These are phyloP conservation scores for Rhododendron molle DNA, from an alignment of 148 eudicot species.

Conservation along the genomic window DNA sequence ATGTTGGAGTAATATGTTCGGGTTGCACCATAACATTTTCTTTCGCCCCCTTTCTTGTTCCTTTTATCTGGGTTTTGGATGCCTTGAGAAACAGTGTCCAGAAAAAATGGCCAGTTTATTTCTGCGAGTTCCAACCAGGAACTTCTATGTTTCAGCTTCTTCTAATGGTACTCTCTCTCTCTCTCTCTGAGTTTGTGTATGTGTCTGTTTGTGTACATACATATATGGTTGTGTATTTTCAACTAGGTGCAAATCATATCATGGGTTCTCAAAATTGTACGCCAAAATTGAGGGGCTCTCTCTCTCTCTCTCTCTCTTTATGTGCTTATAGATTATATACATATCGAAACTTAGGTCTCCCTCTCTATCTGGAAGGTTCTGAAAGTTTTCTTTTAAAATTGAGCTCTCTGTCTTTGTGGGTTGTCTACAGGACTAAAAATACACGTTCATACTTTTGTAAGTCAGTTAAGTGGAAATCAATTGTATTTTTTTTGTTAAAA, in stretches of 20 bases:
- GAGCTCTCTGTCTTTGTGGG: not conserved
- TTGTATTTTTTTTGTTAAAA: not conserved
- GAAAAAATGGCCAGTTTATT: constrained; percentile 17
- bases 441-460: not conserved
- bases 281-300: not conserved
- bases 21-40: not conserved
- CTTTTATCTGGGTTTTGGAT: not conserved
- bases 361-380: not conserved
- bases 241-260: not conserved
- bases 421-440: not conserved
- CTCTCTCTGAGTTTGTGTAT: not conserved
- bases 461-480: not conserved
- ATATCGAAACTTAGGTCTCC: not conserved
- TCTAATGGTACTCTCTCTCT: constrained; percentile 19
- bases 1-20: no score
- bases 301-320: not conserved
- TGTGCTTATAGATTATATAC: not conserved
- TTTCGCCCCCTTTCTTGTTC: not conserved
- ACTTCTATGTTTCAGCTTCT: constrained; percentile 20
- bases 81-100: not conserved
- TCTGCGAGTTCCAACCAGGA: constrained; percentile 13
- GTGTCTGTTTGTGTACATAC: not conserved
- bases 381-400: not conserved
- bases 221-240: not conserved
- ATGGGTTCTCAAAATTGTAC: not conserved